Conservation (phyloP, 1,284 basidiomycete genomes). For the Singerocomus inundabilis region DNA sequence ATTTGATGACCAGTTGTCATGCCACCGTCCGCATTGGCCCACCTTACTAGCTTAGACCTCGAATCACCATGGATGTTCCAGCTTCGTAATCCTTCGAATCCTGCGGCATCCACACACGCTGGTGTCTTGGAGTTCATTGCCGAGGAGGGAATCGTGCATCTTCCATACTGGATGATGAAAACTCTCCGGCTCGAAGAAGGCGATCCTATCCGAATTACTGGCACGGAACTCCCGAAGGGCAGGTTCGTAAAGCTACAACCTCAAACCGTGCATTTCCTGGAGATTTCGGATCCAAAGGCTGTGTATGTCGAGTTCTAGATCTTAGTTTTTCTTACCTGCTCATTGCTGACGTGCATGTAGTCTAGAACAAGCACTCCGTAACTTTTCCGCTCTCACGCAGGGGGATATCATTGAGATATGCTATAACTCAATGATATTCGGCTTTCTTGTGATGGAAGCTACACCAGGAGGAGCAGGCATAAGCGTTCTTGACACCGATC, state of each 20-base stretch:
- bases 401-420: conserved; percentile 91
- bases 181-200: conserved; percentile 91
- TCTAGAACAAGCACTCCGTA: conserved; percentile 91
- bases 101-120: conserved; percentile 87
- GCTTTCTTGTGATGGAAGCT: conserved; percentile 94
- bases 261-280: conserved; percentile 92
- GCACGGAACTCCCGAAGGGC: conserved; percentile 87
- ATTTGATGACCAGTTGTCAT: conserved; percentile 76
- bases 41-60: conserved; percentile 86
- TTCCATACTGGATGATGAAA: conserved; percentile 99
- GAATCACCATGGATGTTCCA: conserved; percentile 97
- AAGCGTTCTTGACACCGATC: conserved; percentile 90
- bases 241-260: conserved; percentile 97
- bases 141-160: conserved; percentile 91
- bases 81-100: conserved; percentile 85
- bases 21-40: conserved; percentile 93
- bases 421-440: conserved; percentile 92
- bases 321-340: background rate
- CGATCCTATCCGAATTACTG: conserved; percentile 91
- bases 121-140: conserved; percentile 99
- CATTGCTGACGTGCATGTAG: conserved; percentile 40
- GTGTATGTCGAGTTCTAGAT: conserved; percentile 61
- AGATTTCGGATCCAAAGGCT: conserved; percentile 94
- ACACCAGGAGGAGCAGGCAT: conserved; percentile 88
- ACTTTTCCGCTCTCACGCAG: conserved; percentile 89